These are phyloP conservation scores for Leishmania guyanensis DNA, from an alignment of 208 protist species.

Conservation along the genomic window DNA sequence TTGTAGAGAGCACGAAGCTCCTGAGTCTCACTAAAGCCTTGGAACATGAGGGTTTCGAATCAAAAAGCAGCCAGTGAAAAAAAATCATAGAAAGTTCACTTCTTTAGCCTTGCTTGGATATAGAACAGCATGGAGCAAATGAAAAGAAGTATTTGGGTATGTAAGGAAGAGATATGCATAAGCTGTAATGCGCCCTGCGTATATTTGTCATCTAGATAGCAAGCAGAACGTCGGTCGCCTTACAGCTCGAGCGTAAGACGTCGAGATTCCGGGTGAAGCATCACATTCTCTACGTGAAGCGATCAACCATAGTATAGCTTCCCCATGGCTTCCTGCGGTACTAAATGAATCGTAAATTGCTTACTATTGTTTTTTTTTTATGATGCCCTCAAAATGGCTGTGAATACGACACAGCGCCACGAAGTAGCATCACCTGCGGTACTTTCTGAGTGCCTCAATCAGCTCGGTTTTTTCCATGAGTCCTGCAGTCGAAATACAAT, in stretches of 20 bases:
- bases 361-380: not conserved
- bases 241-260: not conserved
- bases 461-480: slow-evolving; percentile 65
- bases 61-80: not conserved
- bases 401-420: not conserved
- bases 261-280: not conserved
- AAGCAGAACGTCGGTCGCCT: not conserved
- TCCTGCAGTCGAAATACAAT: slow-evolving; percentile 47
- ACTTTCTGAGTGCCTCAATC: slow-evolving; percentile 57
- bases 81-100: too few species aligned
- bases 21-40: slow-evolving; percentile 27
- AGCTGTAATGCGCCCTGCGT: too few species aligned
- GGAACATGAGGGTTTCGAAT: slow-evolving; percentile 11
- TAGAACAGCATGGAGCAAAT: not conserved
- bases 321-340: too few species aligned
- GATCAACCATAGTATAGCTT: not conserved
- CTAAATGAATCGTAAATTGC: not conserved
- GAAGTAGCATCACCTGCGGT: slow-evolving; percentile 20
- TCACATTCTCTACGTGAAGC: not conserved
- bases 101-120: not conserved
- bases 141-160: not conserved
- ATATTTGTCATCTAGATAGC: not conserved
- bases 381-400: not conserved
- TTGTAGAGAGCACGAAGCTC: slow-evolving; percentile 49
- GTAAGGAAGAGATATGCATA: not conserved